Percentiles rank a stretch among this genome's conserved stretches.
These are phyloP conservation scores for Trypanosoma scelopori DNA, from an alignment of 208 protist genomes.

Conservation along the genomic window DNA sequence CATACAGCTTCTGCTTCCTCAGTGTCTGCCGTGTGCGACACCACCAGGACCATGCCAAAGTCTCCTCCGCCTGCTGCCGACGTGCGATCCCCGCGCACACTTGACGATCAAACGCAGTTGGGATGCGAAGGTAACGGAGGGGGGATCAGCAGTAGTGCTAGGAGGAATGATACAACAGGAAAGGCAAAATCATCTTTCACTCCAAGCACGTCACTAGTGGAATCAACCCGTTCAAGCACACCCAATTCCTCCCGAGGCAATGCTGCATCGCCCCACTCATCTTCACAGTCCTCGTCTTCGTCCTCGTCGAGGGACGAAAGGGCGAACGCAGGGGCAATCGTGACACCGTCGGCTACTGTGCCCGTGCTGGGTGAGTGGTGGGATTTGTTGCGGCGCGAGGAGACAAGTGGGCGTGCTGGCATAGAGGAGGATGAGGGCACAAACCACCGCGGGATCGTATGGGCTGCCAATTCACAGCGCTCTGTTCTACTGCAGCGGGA, in stretches of 20 bases:
- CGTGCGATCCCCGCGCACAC: too few relatives aligned
- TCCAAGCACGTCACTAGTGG: too few relatives aligned
- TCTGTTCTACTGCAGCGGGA: constrained; percentile 37
- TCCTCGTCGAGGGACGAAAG: background rate
- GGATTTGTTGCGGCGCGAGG: constrained; percentile 23
- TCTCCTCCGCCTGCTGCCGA: too few relatives aligned
- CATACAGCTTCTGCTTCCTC: background rate
- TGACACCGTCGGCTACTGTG: background rate
- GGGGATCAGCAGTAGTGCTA: background rate
- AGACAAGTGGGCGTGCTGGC: constrained; percentile 18
- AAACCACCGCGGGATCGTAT: constrained; percentile 43
- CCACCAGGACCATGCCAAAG: too few relatives aligned
- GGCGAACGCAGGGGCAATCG: background rate
- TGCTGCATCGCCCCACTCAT: too few relatives aligned
- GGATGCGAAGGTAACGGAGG: background rate
- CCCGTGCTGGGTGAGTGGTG: background rate
- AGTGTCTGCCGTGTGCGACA: background rate
- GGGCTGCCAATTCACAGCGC: constrained; percentile 52
- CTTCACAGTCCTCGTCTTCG: constrained; percentile 6
- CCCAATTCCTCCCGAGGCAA: too few relatives aligned
- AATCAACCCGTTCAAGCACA: too few relatives aligned
- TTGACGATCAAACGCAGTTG: background rate
- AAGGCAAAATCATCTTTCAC: constrained; percentile 12
- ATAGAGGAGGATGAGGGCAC: constrained; percentile 44
- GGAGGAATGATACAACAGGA: background rate